Evolutionary conservation across 2,329 filamentous ascomycete genomes (phyloP).

Genomic region (Neoascochyta sp.): DNA sequence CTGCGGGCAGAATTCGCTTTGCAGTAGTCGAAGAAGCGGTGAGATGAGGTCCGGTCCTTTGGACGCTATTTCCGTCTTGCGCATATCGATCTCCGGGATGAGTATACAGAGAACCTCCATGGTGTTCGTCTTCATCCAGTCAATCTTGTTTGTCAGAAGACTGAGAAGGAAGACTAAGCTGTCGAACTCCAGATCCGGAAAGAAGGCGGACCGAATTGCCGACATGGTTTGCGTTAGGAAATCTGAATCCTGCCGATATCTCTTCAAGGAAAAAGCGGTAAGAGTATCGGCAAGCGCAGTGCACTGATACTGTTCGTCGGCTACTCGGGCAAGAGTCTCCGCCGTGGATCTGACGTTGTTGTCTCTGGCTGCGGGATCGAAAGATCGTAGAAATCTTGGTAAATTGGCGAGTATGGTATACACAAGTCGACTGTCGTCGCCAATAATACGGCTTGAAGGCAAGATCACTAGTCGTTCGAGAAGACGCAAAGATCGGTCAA

Average conservation of each 20-base stretch:
- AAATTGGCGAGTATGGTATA: slow-evolving; percentile 90
- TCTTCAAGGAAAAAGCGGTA: slow-evolving; percentile 63
- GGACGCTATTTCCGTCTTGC: slow-evolving; percentile 79
- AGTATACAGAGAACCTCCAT: slow-evolving; percentile 85
- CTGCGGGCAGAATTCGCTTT: slow-evolving; percentile 91
- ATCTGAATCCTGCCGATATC: slow-evolving; percentile 66
- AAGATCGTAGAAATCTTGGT: slow-evolving; percentile 74
- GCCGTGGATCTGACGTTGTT: slow-evolving; percentile 55
- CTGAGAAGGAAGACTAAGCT: slow-evolving; percentile 89
- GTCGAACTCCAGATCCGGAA: slow-evolving; percentile 77
- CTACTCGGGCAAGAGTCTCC: slow-evolving; percentile 65
- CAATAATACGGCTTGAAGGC: slow-evolving; percentile 75
- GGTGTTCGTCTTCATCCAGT: slow-evolving; percentile 89
- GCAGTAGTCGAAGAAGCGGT: slow-evolving; percentile 79
- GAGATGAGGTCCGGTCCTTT: slow-evolving; percentile 95
- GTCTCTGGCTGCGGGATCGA: slow-evolving; percentile 63
- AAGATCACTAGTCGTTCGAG: slow-evolving; percentile 75
- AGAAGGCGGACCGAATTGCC: slow-evolving; percentile 72
- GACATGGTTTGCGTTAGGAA: slow-evolving; percentile 72
- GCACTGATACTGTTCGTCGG: slow-evolving; percentile 70
- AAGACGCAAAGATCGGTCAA: slow-evolving; percentile 71
- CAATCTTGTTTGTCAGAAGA: slow-evolving; percentile 78
- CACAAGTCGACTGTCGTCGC: slow-evolving; percentile 75
- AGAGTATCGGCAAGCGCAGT: slow-evolving; percentile 65
- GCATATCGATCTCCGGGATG: slow-evolving; percentile 90